Evolutionary conservation across 2,329 filamentous ascomycete genomes (phyloP).

Genomic region (Colletotrichum melonis): DNA sequence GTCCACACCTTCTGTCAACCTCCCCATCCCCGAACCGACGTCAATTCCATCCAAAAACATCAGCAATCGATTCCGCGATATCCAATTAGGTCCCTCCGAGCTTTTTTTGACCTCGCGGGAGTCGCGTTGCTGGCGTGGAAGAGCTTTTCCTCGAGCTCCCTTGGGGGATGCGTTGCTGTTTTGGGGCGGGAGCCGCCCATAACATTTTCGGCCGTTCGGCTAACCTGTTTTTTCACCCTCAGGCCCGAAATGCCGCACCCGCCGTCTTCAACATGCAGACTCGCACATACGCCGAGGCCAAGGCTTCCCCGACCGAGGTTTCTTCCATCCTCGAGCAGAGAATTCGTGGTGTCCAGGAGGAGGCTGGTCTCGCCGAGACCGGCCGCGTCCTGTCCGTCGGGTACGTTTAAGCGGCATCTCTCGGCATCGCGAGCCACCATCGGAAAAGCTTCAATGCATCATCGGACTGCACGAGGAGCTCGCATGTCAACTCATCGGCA

Average conservation of each 20-base stretch:
- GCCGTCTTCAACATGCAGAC: slow-evolving; percentile 80
- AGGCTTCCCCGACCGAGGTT: slow-evolving; percentile 96
- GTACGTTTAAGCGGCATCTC: slow-evolving; percentile 70
- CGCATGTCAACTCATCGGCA: slow-evolving; percentile 31
- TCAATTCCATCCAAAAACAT: slow-evolving; percentile 58
- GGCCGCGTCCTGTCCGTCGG: slow-evolving; percentile 98
- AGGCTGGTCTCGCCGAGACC: slow-evolving; percentile 96
- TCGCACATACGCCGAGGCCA: slow-evolving; percentile 91
- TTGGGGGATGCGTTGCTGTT: slow-evolving; percentile 42
- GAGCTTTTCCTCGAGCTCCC: slow-evolving; percentile 50
- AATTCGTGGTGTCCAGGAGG: slow-evolving; percentile 98
- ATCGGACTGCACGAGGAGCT: slow-evolving; percentile 26
- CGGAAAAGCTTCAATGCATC: slow-evolving; percentile 30
- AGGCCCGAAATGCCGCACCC: slow-evolving; percentile 90
- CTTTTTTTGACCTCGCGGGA: slow-evolving; percentile 51
- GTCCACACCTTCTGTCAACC: slow-evolving; percentile 58
- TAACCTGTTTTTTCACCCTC: slow-evolving; percentile 62
- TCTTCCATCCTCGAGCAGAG: slow-evolving; percentile 99
- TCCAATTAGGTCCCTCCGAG: slow-evolving; percentile 46
- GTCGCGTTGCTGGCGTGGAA: slow-evolving; percentile 32
- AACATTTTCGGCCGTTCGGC: slow-evolving; percentile 62
- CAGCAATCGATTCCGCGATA: slow-evolving; percentile 51
- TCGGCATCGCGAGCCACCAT: slow-evolving; percentile 32
- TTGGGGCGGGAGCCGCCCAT: slow-evolving; percentile 36
- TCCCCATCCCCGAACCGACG: slow-evolving; percentile 49